A percentile compares a stretch with the other conserved stretches of the same genome.
Evolutionary conservation across 176 grass and related monocot genomes (phyloP).

Genomic region (Carex cristatella): DNA sequence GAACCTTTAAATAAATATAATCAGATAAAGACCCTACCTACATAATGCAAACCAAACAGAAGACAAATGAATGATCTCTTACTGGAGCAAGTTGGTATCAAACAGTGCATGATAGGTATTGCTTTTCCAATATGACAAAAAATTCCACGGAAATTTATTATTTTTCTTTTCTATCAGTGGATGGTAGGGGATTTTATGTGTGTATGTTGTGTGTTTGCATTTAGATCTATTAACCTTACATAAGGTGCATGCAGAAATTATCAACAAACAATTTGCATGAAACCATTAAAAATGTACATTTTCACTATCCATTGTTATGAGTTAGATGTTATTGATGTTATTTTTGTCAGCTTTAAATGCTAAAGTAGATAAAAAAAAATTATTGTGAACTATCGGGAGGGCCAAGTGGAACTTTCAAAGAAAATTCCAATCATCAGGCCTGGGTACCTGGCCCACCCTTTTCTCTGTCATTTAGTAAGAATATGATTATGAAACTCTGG

Average conservation of each 20-base stretch:
- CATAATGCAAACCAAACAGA: neutral
- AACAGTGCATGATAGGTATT: neutral
- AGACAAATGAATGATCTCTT: neutral
- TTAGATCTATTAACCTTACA: neutral
- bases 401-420: neutral
- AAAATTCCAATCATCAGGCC: neutral
- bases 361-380: neutral
- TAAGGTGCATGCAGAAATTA: neutral
- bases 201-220: neutral
- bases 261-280: neutral
- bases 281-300: neutral
- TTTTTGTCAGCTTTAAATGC: neutral
- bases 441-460: neutral
- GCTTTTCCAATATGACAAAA: neutral
- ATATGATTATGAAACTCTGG: neutral
- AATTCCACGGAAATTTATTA: neutral
- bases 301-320: neutral
- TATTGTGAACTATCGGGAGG: neutral
- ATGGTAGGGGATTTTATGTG: neutral
- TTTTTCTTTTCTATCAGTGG: neutral
- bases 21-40: neutral
- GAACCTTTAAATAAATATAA: neutral
- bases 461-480: neutral
- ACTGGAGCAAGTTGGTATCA: neutral
- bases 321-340: neutral